These are phyloP conservation scores for Cudoniella acicularis DNA, from an alignment of 495 filamentous ascomycete genomes.

Conservation along the genomic window DNA sequence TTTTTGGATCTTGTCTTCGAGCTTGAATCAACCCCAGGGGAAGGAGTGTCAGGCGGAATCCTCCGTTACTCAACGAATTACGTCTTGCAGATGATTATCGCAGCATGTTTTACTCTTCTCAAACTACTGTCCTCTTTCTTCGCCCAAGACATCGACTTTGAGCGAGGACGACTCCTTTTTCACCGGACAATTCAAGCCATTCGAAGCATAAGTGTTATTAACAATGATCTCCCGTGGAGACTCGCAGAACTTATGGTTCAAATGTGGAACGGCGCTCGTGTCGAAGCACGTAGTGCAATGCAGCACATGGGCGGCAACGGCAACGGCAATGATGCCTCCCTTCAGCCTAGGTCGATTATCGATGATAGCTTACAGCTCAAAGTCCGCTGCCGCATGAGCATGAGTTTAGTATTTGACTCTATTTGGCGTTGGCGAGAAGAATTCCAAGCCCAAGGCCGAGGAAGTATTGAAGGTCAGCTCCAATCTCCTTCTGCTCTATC, in stretches of 20 bases:
- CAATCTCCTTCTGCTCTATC: too few species aligned
- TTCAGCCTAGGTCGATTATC: slow-evolving; percentile 23
- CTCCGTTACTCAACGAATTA: slow-evolving; percentile 79
- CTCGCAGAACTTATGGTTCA: slow-evolving; percentile 88
- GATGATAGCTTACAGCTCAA: slow-evolving; percentile 80
- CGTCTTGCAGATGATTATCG: slow-evolving; percentile 88
- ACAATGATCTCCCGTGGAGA: slow-evolving; percentile 81
- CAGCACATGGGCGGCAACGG: slow-evolving; percentile 8
- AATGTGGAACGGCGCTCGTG: slow-evolving; percentile 75
- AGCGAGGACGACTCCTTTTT: slow-evolving; percentile 71
- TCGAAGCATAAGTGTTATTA: slow-evolving; percentile 69
- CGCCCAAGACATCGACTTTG: slow-evolving; percentile 64
- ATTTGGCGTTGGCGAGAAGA: slow-evolving; percentile 93
- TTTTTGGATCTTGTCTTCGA: slow-evolving; percentile 73
- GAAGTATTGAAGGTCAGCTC: slow-evolving; percentile 71
- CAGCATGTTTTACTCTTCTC: slow-evolving; percentile 76
- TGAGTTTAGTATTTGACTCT: slow-evolving; percentile 88
- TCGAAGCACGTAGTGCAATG: slow-evolving; percentile 36
- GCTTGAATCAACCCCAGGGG: slow-evolving; percentile 46
- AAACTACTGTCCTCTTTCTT: slow-evolving; percentile 88
- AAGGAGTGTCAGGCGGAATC: slow-evolving; percentile 31
- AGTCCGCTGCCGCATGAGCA: slow-evolving; percentile 85
- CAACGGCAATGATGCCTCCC: slow-evolving; percentile 25
- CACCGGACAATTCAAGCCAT: slow-evolving; percentile 73
- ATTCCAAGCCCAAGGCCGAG: slow-evolving; percentile 69